Evolutionary conservation across 2,329 filamentous ascomycete genomes (phyloP).

Genomic region (Amylocarpus encephaloides): DNA sequence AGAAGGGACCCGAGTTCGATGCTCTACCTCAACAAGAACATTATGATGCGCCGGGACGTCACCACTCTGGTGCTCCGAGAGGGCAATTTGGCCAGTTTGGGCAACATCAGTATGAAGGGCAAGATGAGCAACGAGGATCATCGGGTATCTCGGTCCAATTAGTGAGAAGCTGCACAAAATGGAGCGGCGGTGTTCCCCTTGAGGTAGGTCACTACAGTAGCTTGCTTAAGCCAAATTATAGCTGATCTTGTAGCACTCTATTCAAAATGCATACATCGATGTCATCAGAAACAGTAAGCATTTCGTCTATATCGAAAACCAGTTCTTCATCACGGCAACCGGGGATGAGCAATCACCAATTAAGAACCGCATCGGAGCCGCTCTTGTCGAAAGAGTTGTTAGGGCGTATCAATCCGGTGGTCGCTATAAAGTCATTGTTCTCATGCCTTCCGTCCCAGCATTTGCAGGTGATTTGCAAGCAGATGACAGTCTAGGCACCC

Average conservation of each 20-base stretch:
- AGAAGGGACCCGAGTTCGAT: neutral
- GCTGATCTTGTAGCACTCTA: conserved; percentile 53
- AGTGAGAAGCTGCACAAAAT: conserved; percentile 43
- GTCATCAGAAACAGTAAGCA: conserved; percentile 63
- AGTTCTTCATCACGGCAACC: conserved; percentile 85
- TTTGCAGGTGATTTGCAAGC: conserved; percentile 75
- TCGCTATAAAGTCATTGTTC: conserved; percentile 67
- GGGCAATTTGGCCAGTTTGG: neutral
- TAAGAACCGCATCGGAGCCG: conserved; percentile 69
- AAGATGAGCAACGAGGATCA: neutral
- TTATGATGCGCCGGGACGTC: neutral
- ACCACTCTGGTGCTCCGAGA: conserved; percentile 1
- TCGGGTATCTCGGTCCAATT: conserved; percentile 31
- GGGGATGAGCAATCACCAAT: conserved; percentile 63
- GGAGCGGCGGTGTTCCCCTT: conserved; percentile 52
- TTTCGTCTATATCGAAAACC: conserved; percentile 74
- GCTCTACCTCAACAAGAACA: neutral
- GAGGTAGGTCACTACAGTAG: conserved; percentile 37
- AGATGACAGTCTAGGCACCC: conserved; percentile 66
- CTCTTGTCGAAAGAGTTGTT: conserved; percentile 71
- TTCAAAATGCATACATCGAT: conserved; percentile 76
- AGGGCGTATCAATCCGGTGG: conserved; percentile 60
- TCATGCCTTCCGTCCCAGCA: conserved; percentile 74
- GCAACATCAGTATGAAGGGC: neutral
- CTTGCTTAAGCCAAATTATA: conserved; percentile 15